Percentiles rank a stretch among this genome's conserved stretches.
Evolutionary conservation across 2,329 filamentous ascomycete species (phyloP).

Genomic region (Helotiales sp.): DNA sequence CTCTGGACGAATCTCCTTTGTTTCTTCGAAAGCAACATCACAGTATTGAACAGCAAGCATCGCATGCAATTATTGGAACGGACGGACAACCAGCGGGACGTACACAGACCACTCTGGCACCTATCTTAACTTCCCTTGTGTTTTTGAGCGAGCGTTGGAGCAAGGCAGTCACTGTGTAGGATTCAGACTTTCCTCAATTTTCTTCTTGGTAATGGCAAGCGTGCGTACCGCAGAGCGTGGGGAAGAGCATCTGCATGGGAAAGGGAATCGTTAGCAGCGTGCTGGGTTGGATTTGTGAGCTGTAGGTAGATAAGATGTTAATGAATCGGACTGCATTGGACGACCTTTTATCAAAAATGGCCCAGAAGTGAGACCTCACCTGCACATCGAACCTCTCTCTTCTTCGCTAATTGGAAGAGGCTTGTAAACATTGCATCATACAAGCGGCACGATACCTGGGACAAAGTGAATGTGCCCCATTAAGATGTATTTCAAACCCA

Average conservation of each 20-base stretch:
- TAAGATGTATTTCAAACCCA: neutral
- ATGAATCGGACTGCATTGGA: slow-evolving; percentile 9
- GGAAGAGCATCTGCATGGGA: slow-evolving; percentile 11
- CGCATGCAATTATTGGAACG: slow-evolving; percentile 8
- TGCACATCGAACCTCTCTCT: neutral
- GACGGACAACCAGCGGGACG: neutral
- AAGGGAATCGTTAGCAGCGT: slow-evolving; percentile 17
- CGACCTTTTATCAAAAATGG: neutral
- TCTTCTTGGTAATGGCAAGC: neutral
- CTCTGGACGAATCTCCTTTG: slow-evolving; percentile 30
- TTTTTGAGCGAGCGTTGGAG: slow-evolving; percentile 11
- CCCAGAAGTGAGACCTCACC: neutral
- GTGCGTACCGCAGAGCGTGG: neutral
- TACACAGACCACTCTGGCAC: slow-evolving; percentile 5
- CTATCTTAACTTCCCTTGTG: slow-evolving; percentile 7
- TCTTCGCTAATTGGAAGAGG: neutral
- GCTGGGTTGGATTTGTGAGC: slow-evolving; percentile 12
- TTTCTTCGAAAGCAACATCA: slow-evolving; percentile 14
- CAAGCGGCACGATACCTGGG: too few species aligned
- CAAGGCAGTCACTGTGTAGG: slow-evolving; percentile 12
- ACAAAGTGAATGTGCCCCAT: too few species aligned
- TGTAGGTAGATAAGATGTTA: slow-evolving; percentile 12
- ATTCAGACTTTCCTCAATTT: slow-evolving; percentile 2
- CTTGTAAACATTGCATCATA: neutral
- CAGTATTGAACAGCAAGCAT: slow-evolving; percentile 20